A percentile compares a stretch with the other conserved stretches of the same genome.
Evolutionary conservation across 495 filamentous ascomycete genomes (phyloP).

Genomic region (Corynascus novoguineensis): DNA sequence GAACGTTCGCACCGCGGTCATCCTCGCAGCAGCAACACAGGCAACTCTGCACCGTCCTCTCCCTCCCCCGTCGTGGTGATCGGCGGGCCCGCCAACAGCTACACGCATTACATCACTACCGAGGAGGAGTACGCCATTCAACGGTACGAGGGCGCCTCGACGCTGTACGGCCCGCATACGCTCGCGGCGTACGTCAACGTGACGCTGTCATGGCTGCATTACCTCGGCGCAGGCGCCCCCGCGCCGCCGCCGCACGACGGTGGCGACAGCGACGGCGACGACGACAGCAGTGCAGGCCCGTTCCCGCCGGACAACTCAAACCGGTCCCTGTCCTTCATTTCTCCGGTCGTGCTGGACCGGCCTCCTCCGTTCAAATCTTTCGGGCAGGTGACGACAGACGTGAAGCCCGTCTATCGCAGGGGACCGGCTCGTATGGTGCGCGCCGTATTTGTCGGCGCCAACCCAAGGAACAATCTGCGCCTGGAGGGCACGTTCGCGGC

Average conservation of each 20-base stretch:
- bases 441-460: constrained; percentile 77
- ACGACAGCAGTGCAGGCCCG: constrained; percentile 41
- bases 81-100: constrained; percentile 91
- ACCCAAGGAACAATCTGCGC: constrained; percentile 80
- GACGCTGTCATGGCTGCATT: constrained; percentile 65
- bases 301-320: constrained; percentile 80
- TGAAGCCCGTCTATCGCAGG: constrained; percentile 47
- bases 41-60: neutral
- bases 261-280: constrained; percentile 6
- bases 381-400: constrained; percentile 65
- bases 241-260: constrained; percentile 41
- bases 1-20: constrained; percentile 13
- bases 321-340: constrained; percentile 72
- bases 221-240: constrained; percentile 49
- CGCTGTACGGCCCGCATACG: constrained; percentile 88
- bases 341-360: constrained; percentile 70
- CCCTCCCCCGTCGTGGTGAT: constrained; percentile 67
- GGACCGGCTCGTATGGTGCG: constrained; percentile 50
- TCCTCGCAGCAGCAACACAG: no score
- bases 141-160: constrained; percentile 93
- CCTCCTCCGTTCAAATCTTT: constrained; percentile 65
- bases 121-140: constrained; percentile 87
- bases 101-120: constrained; percentile 93
- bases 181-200: constrained; percentile 86
- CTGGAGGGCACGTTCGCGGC: constrained; percentile 74